These are phyloP conservation scores for Umbelopsis ramanniana DNA, from an alignment of 192 early-diverging fungal genomes.

Conservation along the genomic window DNA sequence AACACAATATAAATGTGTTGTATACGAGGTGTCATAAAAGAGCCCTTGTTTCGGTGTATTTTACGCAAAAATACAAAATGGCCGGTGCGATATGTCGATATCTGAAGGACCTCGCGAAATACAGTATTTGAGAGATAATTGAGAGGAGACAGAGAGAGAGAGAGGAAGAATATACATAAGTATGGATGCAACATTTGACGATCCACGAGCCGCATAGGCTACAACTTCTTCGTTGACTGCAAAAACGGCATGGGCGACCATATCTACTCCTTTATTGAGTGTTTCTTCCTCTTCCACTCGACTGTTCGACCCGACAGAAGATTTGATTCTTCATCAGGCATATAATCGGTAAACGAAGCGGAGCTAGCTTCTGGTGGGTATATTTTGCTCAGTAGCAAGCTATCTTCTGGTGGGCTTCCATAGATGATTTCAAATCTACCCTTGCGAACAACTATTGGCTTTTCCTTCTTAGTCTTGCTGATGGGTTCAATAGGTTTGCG, in stretches of 20 bases:
- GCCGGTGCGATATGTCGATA: too few relatives aligned
- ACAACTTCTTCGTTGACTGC: too few relatives aligned
- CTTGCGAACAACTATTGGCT: conserved; percentile 28
- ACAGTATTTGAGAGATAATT: too few relatives aligned
- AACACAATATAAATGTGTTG: too few relatives aligned
- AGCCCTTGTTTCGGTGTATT: too few relatives aligned
- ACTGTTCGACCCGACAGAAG: not conserved
- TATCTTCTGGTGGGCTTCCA: conserved; percentile 7
- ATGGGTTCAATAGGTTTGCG: not conserved
- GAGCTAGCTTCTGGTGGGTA: not conserved
- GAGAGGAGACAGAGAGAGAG: too few relatives aligned
- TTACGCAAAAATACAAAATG: too few relatives aligned
- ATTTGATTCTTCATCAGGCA: not conserved
- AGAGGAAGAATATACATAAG: too few relatives aligned
- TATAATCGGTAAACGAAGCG: not conserved
- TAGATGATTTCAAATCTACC: conserved; percentile 34
- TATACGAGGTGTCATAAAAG: too few relatives aligned
- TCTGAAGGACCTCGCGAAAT: too few relatives aligned
- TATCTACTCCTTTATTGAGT: not conserved
- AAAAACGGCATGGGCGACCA: not conserved
- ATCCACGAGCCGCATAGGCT: too few relatives aligned
- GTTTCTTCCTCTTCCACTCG: conserved; percentile 14
- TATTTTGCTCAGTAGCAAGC: not conserved
- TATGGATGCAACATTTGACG: too few relatives aligned
- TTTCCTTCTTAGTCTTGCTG: not conserved